Conservation (phyloP, 1,284 basidiomycete genomes). For the Cutaneotrichosporon cutaneum region DNA sequence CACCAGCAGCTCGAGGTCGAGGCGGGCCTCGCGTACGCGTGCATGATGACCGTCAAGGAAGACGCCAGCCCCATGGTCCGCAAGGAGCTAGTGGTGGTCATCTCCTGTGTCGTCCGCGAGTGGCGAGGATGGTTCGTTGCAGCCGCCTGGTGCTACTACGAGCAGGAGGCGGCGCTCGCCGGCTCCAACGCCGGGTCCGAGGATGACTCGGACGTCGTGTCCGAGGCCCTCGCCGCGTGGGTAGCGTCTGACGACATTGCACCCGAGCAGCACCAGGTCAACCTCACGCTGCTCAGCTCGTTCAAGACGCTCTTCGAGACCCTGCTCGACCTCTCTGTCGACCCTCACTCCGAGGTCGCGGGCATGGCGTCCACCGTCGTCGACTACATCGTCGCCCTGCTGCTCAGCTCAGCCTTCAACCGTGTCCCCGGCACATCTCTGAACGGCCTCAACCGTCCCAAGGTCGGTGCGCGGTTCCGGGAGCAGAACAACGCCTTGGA, state of each 20-base stretch:
- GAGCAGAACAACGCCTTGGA: neutral
- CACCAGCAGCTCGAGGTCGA: slow-evolving; percentile 65
- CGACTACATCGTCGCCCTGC: slow-evolving; percentile 86
- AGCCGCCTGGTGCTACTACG: slow-evolving; percentile 94
- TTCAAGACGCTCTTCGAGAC: slow-evolving; percentile 91
- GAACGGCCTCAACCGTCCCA: slow-evolving; percentile 47
- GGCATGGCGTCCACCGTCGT: slow-evolving; percentile 85
- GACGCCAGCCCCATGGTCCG: slow-evolving; percentile 95
- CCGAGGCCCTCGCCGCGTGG: slow-evolving; percentile 74
- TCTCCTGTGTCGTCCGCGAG: slow-evolving; percentile 90
- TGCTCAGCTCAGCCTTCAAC: slow-evolving; percentile 83
- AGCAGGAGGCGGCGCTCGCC: slow-evolving; percentile 59
- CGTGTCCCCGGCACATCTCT: slow-evolving; percentile 67
- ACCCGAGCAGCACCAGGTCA: slow-evolving; percentile 73
- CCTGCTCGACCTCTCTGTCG: slow-evolving; percentile 85
- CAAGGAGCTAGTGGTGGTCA: slow-evolving; percentile 87
- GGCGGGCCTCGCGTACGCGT: slow-evolving; percentile 59
- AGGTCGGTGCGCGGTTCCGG: slow-evolving; percentile 19
- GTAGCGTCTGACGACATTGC: slow-evolving; percentile 55
- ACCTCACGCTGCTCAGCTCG: slow-evolving; percentile 77
- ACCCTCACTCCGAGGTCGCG: slow-evolving; percentile 90
- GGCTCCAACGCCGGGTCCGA: slow-evolving; percentile 56
- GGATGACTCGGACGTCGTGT: slow-evolving; percentile 55
- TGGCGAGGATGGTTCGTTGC: slow-evolving; percentile 95
- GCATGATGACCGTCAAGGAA: slow-evolving; percentile 70